phyloP scores from a whole-genome alignment of 2,329 filamentous ascomycete genomes.

The Emmonsia crescens region DNA sequence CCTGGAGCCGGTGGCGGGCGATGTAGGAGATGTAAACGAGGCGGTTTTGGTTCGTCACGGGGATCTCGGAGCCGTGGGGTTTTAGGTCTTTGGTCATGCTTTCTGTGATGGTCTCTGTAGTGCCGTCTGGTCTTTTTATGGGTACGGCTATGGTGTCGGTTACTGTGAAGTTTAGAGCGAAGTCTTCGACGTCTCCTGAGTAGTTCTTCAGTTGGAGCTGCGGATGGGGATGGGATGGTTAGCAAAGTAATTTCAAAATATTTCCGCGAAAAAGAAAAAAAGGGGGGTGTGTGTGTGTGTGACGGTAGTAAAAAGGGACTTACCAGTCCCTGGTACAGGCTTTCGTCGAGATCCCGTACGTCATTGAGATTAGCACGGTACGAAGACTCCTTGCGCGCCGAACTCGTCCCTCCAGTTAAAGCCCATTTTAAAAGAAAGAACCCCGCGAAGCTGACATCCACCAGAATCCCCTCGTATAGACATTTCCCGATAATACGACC shows the following conservation, averaged over 20 bases:
- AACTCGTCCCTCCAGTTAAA: slow-evolving; percentile 53
- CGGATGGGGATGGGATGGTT: background rate
- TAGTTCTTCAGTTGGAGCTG: slow-evolving; percentile 70
- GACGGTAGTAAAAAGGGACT: slow-evolving; percentile 16
- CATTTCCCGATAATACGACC: slow-evolving; percentile 93
- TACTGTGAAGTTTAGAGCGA: slow-evolving; percentile 81
- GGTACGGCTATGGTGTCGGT: slow-evolving; percentile 53
- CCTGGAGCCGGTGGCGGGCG: slow-evolving; percentile 71
- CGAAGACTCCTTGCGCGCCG: slow-evolving; percentile 54
- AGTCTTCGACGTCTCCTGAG: slow-evolving; percentile 64
- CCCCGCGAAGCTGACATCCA: slow-evolving; percentile 83
- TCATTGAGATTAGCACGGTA: slow-evolving; percentile 95
- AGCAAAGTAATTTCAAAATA: background rate
- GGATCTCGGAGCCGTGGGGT: slow-evolving; percentile 60
- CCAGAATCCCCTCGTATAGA: slow-evolving; percentile 89
- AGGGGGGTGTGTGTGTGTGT: too few relatives aligned
- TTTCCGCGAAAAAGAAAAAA: background rate
- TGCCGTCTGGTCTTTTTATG: slow-evolving; percentile 23
- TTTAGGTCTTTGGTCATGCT: slow-evolving; percentile 59
- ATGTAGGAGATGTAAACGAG: slow-evolving; percentile 92
- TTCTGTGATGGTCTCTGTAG: slow-evolving; percentile 28
- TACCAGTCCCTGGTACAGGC: slow-evolving; percentile 74
- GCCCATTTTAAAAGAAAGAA: slow-evolving; percentile 98
- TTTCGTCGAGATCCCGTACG: slow-evolving; percentile 80
- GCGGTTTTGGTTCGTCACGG: slow-evolving; percentile 85